Evolutionary conservation across 1,284 basidiomycete genomes (phyloP), one percentile per base, ranked within the genome.

Genomic region (Anthracocystis setariae): DNA sequence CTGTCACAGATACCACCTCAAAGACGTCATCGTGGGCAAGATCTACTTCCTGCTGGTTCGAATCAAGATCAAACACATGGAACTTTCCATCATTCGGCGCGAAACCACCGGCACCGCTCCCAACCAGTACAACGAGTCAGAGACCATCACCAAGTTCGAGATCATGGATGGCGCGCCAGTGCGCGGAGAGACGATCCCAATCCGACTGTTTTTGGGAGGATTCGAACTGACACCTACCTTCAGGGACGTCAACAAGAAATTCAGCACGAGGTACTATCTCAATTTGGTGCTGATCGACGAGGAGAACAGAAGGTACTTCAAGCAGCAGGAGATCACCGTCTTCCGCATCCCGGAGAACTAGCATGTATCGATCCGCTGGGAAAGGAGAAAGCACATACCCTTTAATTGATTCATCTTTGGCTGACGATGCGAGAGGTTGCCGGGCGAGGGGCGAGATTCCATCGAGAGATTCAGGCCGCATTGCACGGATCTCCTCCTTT

Each of bases 31-130:
- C 55, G 95, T 98, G 13, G 95, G 95, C 84, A 98, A 98, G 86
- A 98, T 98, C 82, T 98, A 96, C 86, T 98, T 98, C 85, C 86
- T 98, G 27, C 90, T 98, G 42, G 95, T 98, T 8, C 90, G 95
- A 63, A 98, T 98, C 88, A 98, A 98, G 87, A 98, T 98, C 86
- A 98, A 98, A 85, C 94, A 98, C 79, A 98, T 98, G 94, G 96
- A 98, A 82, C 87, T 98, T 18, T 96, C 93, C 15, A 98, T 98
- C 82, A 98, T 98, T 73, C 90, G 95, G 25, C 88, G 95, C 39
- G 95, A 98, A 84, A 98, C 95, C 20, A 98, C 96, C 0, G 95
- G 95, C 3, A 50, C 74, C 18, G 84, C 83, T 3, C 96, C 95
- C 9, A 98, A 98, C 82, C 93, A 95, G 85, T 98, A 98, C 85